phyloP scores from a whole-genome alignment of 768 basidiomycete genomes.

The Rhodotorula babjevae region DNA sequence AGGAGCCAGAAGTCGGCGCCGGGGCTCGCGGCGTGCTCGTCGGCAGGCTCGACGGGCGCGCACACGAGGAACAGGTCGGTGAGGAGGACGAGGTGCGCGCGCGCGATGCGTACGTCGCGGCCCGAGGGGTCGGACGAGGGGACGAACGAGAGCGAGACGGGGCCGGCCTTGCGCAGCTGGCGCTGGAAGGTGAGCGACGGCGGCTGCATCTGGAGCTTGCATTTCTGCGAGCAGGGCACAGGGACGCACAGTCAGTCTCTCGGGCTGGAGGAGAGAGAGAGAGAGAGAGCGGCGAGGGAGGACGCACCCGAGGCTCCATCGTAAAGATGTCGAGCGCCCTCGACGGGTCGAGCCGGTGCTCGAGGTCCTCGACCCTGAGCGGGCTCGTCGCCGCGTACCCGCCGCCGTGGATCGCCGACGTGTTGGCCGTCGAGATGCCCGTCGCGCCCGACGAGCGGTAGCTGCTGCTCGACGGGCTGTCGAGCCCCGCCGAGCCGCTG shows the following conservation, averaged over 20 bases:
- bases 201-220: conserved; percentile 83
- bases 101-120: conserved; percentile 62
- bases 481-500: too few relatives aligned
- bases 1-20: conserved; percentile 73
- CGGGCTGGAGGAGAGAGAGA: neutral
- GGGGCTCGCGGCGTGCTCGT: conserved; percentile 49
- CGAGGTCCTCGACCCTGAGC: conserved; percentile 67
- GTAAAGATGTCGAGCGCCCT: conserved; percentile 88
- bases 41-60: conserved; percentile 70
- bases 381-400: conserved; percentile 45
- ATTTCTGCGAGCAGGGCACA: conserved; percentile 55
- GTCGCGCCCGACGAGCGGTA: conserved; percentile 32
- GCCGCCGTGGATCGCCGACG: conserved; percentile 27
- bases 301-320: conserved; percentile 78
- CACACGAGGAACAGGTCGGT: conserved; percentile 89
- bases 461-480: neutral
- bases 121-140: conserved; percentile 58
- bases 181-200: conserved; percentile 72
- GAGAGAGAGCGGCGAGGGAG: conserved; percentile 6
- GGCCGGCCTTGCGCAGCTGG: conserved; percentile 65
- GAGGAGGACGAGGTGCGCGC: conserved; percentile 79
- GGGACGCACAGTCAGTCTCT: neutral
- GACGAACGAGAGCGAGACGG: conserved; percentile 69
- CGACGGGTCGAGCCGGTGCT: conserved; percentile 69
- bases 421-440: conserved; percentile 26